These are phyloP conservation scores for Talaromyces sp. DNA, from an alignment of 2,329 filamentous ascomycete genomes.

Conservation along the genomic window DNA sequence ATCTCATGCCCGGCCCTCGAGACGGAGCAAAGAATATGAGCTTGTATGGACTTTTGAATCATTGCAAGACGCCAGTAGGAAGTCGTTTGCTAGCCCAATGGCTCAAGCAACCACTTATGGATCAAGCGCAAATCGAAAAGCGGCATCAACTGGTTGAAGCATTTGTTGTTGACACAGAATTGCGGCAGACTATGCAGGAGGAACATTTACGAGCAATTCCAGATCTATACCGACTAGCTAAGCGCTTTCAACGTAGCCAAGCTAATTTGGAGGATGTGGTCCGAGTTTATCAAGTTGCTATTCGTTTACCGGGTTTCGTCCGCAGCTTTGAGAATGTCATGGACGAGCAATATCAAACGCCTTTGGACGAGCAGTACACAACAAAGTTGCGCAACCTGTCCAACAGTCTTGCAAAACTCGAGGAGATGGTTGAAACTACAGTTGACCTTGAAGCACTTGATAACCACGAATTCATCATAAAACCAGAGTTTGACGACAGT, in stretches of 20 bases:
- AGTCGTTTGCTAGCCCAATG: constrained; percentile 89
- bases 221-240: constrained; percentile 88
- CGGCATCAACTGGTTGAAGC: constrained; percentile 93
- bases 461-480: constrained; percentile 98
- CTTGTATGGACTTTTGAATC: constrained; percentile 86
- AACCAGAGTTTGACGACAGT: constrained; percentile 92
- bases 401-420: constrained; percentile 77
- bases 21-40: constrained; percentile 99
- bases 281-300: constrained; percentile 88
- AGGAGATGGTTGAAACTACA: constrained; percentile 98
- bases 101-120: constrained; percentile 98
- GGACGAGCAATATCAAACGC: constrained; percentile 88
- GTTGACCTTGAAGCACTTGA: constrained; percentile 94
- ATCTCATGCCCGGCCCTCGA: constrained; percentile 91
- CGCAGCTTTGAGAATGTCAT: constrained; percentile 88
- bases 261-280: constrained; percentile 96
- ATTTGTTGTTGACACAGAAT: constrained; percentile 87
- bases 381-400: constrained; percentile 74
- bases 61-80: constrained; percentile 95
- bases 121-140: constrained; percentile 79
- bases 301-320: constrained; percentile 85
- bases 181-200: constrained; percentile 94
- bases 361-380: constrained; percentile 84
- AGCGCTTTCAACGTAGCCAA: constrained; percentile 88
- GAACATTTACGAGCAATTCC: constrained; percentile 90